Evolutionary conservation across 805 yeast genomes (phyloP).

Genomic region (Candida arabinofermentans): DNA sequence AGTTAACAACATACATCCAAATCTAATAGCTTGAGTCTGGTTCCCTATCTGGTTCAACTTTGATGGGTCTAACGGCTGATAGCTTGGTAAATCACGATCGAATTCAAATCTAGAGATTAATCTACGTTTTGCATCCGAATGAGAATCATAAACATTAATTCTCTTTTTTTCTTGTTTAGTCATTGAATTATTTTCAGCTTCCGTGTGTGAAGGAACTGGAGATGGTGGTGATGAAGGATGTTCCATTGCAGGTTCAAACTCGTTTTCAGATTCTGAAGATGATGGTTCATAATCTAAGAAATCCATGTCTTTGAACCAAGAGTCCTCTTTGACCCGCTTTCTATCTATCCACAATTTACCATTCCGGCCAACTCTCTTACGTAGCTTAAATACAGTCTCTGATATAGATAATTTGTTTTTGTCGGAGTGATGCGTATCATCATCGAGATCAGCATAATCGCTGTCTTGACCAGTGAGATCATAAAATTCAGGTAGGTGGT

Average conservation of each 20-base stretch:
- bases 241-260: conserved; percentile 9
- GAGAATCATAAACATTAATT: conserved; percentile 33
- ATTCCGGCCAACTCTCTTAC: conserved; percentile 73
- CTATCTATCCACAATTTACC: conserved; percentile 75
- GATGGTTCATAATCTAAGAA: conserved; percentile 1
- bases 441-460: conserved; percentile 14
- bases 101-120: conserved; percentile 47
- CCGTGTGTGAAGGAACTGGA: background rate
- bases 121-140: conserved; percentile 33
- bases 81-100: conserved; percentile 40
- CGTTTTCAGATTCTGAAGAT: conserved; percentile 18
- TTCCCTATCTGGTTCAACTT: conserved; percentile 75
- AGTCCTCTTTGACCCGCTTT: conserved; percentile 38
- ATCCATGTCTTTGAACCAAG: conserved; percentile 7
- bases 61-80: conserved; percentile 74
- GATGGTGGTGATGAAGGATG: conserved; percentile 9
- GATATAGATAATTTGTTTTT: conserved; percentile 32
- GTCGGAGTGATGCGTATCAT: conserved; percentile 17
- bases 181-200: conserved; percentile 1
- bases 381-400: conserved; percentile 53
- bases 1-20: conserved; percentile 85
- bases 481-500: conserved; percentile 39
- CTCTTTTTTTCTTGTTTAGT: conserved; percentile 12
- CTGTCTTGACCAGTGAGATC: conserved; percentile 31
- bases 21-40: conserved; percentile 84